These are phyloP conservation scores for Suillus spraguei DNA, from an alignment of 768 basidiomycete species.

Conservation along the genomic window DNA sequence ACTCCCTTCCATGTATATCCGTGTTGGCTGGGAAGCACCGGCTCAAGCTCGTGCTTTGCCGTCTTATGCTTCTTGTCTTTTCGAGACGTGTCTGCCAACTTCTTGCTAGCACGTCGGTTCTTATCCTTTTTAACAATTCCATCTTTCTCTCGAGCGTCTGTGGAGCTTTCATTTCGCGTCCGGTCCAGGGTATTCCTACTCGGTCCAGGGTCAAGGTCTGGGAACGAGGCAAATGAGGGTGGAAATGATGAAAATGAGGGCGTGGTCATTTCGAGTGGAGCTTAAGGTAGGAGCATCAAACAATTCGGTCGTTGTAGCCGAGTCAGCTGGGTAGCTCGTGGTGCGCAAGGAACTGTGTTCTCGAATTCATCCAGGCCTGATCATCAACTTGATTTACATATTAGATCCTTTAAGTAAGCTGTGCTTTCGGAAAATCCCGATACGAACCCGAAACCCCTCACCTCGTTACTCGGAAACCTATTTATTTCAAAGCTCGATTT, in stretches of 20 bases:
- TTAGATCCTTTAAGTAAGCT: slow-evolving; percentile 7
- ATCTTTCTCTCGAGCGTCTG: slow-evolving; percentile 14
- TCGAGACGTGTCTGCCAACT: slow-evolving; percentile 19
- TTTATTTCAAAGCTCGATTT: slow-evolving; percentile 7
- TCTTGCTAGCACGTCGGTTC: slow-evolving; percentile 24
- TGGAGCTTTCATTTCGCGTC: slow-evolving; percentile 18
- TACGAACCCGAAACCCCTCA: slow-evolving; percentile 4
- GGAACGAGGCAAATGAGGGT: slow-evolving; percentile 71
- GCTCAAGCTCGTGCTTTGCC: slow-evolving; percentile 31
- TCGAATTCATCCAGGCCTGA: neutral
- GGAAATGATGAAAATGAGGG: slow-evolving; percentile 66
- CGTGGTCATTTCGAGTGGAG: slow-evolving; percentile 40
- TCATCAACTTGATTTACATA: neutral
- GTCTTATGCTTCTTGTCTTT: slow-evolving; percentile 34
- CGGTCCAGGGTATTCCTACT: slow-evolving; percentile 30
- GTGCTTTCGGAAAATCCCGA: slow-evolving; percentile 4
- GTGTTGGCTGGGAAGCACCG: slow-evolving; percentile 27
- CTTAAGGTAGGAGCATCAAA: neutral
- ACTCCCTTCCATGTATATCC: slow-evolving; percentile 19
- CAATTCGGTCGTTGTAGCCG: neutral
- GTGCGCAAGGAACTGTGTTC: neutral
- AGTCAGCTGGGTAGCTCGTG: slow-evolving; percentile 9
- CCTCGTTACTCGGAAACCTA: slow-evolving; percentile 9
- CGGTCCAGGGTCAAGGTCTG: slow-evolving; percentile 54
- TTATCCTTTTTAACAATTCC: slow-evolving; percentile 23